Evolutionary conservation across 148 eudicot genomes (phyloP), one percentile per base, ranked within the genome.

Genomic region (Rhododendron simsii): DNA sequence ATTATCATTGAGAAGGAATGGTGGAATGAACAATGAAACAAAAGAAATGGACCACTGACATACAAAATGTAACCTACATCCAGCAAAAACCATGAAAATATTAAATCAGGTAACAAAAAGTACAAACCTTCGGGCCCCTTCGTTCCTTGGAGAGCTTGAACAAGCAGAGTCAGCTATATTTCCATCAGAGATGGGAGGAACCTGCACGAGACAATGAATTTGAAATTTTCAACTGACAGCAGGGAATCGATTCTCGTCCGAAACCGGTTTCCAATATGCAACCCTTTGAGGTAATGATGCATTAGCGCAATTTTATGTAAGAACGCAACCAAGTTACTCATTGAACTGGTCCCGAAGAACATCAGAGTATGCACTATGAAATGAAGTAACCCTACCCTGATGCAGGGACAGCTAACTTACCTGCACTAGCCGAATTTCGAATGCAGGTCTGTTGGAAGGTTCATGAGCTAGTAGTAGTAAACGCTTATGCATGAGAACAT

Each of bases 371-470:
- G 84, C 84, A 81, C 28, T 59, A 65, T 6, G 44, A 15, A 57
- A 48, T 51, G 30, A 67, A 83, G 18, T 16, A 3, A 61, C 30
- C 18, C 18, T 39, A 65, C 13, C 44, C 48, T 7, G 28, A 55
- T 39, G 39, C 81, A 23, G 8, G 39, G 20, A 28, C 84, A 47
- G 69, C 53, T 45, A 78, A 78, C 55, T 82, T 83, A 95, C 99
- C 99, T 97, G 99, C 83, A 97, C 99, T 81, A 97, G 92, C 21
- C 98, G 99, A 47, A 97, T 94, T 89, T 97, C 96, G 77, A 94
- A 88, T 35, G 88, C 99, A 80, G 98, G 98, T 86, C 98, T 93
- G 86, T 89, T 95, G 71, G 91, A 89, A 45, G 98, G 98, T 93
- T 97, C 96, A 87, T 89, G 94, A 7, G 99, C 99, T 76, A 91